Evolutionary conservation across 129 eudicot species (phyloP).

Genomic region (Escallonia herrerae): DNA sequence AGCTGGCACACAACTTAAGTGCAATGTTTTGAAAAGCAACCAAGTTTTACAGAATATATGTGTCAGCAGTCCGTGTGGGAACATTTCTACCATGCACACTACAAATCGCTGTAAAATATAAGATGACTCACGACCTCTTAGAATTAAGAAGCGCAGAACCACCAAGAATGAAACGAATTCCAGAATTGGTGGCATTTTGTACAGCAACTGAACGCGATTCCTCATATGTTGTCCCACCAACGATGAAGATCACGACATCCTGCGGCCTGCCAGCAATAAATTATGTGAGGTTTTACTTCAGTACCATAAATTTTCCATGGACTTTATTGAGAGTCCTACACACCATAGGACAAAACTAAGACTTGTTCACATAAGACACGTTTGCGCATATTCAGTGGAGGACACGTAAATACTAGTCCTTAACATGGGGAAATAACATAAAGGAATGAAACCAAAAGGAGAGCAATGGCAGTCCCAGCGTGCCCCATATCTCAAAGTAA

Average conservation of each 20-base stretch:
- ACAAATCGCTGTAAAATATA: not conserved
- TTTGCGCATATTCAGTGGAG: too few species aligned
- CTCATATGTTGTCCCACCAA: constrained; percentile 96
- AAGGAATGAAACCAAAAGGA: too few species aligned
- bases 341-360: too few species aligned
- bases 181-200: constrained; percentile 69
- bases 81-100: not conserved
- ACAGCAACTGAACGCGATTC: constrained; percentile 84
- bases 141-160: constrained; percentile 88
- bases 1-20: not conserved
- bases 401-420: too few species aligned
- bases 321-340: too few species aligned
- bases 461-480: too few species aligned
- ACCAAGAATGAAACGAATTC: constrained; percentile 87
- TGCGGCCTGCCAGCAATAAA: constrained; percentile 59
- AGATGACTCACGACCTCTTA: constrained; percentile 41
- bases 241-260: constrained; percentile 83
- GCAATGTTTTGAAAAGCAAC: not conserved
- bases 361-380: too few species aligned
- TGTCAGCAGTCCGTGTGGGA: too few species aligned
- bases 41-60: not conserved
- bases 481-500: too few species aligned
- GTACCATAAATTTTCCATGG: not conserved
- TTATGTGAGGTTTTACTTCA: not conserved
- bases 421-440: too few species aligned